A percentile compares a stretch with the other conserved stretches of the same genome.
phyloP scores from a whole-genome alignment of 257 asterid genomes.

The Dorcoceras hygrometricum region DNA sequence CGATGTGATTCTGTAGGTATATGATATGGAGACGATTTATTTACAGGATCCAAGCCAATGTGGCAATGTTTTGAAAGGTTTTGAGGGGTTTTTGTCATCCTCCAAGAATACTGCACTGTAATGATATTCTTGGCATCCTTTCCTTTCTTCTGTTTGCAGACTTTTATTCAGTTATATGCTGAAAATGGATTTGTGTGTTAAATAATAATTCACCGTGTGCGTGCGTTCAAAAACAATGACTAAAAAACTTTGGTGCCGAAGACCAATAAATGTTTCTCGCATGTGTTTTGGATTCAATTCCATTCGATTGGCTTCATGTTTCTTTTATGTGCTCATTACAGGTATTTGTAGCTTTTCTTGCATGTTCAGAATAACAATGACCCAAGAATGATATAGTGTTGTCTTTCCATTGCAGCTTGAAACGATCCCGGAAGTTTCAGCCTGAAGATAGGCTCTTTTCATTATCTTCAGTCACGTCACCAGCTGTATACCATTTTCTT shows the following conservation, averaged over 20 bases:
- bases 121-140: slow-evolving; percentile 11
- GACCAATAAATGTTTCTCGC: neutral
- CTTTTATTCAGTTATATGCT: slow-evolving; percentile 1
- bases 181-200: neutral
- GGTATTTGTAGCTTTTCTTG: neutral
- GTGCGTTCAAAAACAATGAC: neutral
- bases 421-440: slow-evolving; percentile 93
- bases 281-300: neutral
- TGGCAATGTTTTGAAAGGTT: slow-evolving; percentile 99
- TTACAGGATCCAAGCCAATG: slow-evolving; percentile 99
- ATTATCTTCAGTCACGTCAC: slow-evolving; percentile 88
- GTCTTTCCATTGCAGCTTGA: slow-evolving; percentile 56
- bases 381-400: slow-evolving; percentile 17
- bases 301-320: neutral
- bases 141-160: neutral
- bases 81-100: slow-evolving; percentile 93
- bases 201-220: neutral
- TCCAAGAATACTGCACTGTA: slow-evolving; percentile 95
- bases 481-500: slow-evolving; percentile 63
- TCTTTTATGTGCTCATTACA: neutral
- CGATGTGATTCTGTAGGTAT: slow-evolving; percentile 47
- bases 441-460: slow-evolving; percentile 97
- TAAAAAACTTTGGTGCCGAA: neutral
- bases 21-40: slow-evolving; percentile 96
- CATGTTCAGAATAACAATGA: slow-evolving; percentile 1